Conservation (phyloP, 129 eudicot genomes). For the Smallanthus sonchifolius region DNA sequence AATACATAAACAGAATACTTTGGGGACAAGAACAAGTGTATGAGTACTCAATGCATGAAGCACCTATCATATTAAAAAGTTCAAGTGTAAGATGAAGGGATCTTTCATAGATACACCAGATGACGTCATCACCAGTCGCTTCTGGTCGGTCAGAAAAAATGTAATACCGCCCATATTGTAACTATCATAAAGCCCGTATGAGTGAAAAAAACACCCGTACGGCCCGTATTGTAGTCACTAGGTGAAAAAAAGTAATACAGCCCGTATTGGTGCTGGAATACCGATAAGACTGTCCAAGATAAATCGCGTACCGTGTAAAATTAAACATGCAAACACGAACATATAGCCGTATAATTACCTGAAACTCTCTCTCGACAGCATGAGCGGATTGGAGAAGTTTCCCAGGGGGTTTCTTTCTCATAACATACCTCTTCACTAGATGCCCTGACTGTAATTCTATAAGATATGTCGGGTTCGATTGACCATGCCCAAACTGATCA, state of each 20-base stretch:
- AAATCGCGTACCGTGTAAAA: background rate
- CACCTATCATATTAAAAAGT: slow-evolving; percentile 48
- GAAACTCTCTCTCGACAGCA: slow-evolving; percentile 93
- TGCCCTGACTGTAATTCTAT: slow-evolving; percentile 56
- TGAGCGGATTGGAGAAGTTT: slow-evolving; percentile 86
- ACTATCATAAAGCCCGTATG: too few relatives aligned
- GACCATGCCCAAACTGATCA: slow-evolving; percentile 91
- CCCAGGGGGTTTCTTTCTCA: slow-evolving; percentile 95
- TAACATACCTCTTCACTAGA: slow-evolving; percentile 57
- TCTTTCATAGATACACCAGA: too few relatives aligned
- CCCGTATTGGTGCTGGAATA: too few relatives aligned
- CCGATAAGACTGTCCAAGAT: too few relatives aligned
- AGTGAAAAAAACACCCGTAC: too few relatives aligned
- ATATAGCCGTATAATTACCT: slow-evolving; percentile 32
- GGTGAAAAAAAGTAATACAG: too few relatives aligned
- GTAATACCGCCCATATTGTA: too few relatives aligned
- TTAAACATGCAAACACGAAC: background rate
- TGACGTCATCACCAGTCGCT: too few relatives aligned
- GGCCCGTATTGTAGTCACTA: too few relatives aligned
- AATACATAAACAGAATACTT: slow-evolving; percentile 85
- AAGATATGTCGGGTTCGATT: slow-evolving; percentile 89
- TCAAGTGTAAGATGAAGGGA: background rate
- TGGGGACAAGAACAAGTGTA: slow-evolving; percentile 84
- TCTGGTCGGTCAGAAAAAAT: too few relatives aligned
- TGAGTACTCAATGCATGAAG: slow-evolving; percentile 73